Conservation (phyloP, 2,329 filamentous ascomycete species). For the Talaromyces pinophilus region DNA sequence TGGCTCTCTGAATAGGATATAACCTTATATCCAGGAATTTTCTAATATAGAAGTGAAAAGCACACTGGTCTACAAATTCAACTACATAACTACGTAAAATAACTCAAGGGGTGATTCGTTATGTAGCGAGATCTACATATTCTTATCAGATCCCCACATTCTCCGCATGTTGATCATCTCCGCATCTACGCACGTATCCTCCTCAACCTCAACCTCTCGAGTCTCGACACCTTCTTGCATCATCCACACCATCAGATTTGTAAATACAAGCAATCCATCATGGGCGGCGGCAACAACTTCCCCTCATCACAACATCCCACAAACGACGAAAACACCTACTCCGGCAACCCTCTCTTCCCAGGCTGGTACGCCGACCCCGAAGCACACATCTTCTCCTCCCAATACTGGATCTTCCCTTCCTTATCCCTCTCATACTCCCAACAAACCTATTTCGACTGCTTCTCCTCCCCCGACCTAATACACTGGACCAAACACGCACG, state of each 20-base stretch:
- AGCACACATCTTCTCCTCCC: conserved; percentile 48
- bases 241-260: background rate
- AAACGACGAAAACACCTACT: background rate
- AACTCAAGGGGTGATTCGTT: background rate
- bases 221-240: background rate
- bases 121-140: background rate
- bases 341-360: conserved; percentile 49
- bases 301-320: background rate
- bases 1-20: background rate
- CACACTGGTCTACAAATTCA: background rate
- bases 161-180: conserved; percentile 16
- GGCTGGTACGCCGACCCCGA: conserved; percentile 58
- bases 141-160: conserved; percentile 19
- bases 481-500: conserved; percentile 52
- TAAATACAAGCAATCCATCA: background rate
- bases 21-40: background rate
- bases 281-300: conserved; percentile 10
- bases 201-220: background rate
- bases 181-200: background rate
- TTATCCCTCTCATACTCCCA: conserved; percentile 48
- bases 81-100: background rate
- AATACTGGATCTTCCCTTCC: conserved; percentile 55
- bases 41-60: background rate
- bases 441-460: conserved; percentile 55
- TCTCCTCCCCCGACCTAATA: conserved; percentile 53